Conservation (phyloP, 2,329 filamentous ascomycete species). For the Clonostachys byssicola region DNA sequence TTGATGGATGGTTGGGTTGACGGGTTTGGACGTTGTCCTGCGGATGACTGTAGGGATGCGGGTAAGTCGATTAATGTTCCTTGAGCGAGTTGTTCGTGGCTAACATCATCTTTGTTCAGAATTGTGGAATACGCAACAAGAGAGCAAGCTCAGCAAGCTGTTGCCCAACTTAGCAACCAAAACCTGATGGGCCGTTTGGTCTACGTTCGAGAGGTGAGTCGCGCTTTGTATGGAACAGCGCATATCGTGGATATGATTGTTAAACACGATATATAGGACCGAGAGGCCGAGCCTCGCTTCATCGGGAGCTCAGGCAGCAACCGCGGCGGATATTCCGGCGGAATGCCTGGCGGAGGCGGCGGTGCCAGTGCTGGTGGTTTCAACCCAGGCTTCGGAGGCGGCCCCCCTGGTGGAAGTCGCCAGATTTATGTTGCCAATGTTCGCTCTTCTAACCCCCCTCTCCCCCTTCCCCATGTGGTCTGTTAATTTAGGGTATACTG, state of each 20-base stretch:
- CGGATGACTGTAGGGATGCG: constrained; percentile 97
- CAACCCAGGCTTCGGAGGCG: constrained; percentile 50
- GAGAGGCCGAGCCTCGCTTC: constrained; percentile 96
- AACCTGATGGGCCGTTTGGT: constrained; percentile 98
- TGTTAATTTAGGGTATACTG: constrained; percentile 8
- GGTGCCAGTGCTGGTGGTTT: constrained; percentile 33
- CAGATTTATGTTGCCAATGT: constrained; percentile 99
- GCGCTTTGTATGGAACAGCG: background rate
- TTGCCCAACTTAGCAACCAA: constrained; percentile 97
- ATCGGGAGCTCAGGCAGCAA: constrained; percentile 65
- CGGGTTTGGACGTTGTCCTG: constrained; percentile 90
- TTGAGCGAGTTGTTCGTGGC: constrained; percentile 6
- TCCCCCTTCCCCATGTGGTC: constrained; percentile 4
- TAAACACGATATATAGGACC: constrained; percentile 61
- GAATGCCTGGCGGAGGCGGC: constrained; percentile 47
- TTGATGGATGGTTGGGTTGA: constrained; percentile 98
- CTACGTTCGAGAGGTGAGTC: constrained; percentile 89
- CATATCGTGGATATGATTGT: background rate
- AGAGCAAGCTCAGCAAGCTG: constrained; percentile 97
- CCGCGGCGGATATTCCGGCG: constrained; percentile 52
- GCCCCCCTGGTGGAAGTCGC: constrained; percentile 55
- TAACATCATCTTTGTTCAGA: constrained; percentile 43
- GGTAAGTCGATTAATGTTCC: constrained; percentile 58
- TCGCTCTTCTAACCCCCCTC: constrained; percentile 45
- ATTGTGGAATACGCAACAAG: constrained; percentile 99